These are phyloP conservation scores for Skeletonema tropicum DNA, from an alignment of 108 stramenopile genomes.

Conservation along the genomic window DNA sequence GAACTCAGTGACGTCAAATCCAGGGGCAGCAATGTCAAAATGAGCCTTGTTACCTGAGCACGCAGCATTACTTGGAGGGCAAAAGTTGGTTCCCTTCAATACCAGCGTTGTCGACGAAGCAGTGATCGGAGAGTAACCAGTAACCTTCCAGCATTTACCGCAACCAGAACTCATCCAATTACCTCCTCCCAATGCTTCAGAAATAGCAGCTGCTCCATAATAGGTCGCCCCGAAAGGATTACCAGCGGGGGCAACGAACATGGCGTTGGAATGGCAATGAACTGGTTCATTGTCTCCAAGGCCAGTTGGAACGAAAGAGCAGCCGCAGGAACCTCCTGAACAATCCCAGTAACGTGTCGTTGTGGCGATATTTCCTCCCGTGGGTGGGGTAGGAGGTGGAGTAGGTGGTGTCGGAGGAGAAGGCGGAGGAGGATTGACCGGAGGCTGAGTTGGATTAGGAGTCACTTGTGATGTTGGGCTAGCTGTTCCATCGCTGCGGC, in stretches of 20 bases:
- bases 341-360: conserved; percentile 57
- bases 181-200: conserved; percentile 40
- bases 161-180: conserved; percentile 49
- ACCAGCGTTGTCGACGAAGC: conserved; percentile 40
- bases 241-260: conserved; percentile 49
- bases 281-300: background rate
- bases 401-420: conserved; percentile 1
- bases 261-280: conserved; percentile 56
- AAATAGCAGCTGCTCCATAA: conserved; percentile 55
- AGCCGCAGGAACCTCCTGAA: conserved; percentile 42
- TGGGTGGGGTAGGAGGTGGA: conserved; percentile 19
- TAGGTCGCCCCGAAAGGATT: conserved; percentile 49
- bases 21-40: too few species aligned
- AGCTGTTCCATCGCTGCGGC: background rate
- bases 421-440: background rate
- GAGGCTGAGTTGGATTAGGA: conserved; percentile 5
- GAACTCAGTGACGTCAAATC: too few species aligned
- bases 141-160: conserved; percentile 58
- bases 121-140: conserved; percentile 14
- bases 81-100: conserved; percentile 51
- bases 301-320: conserved; percentile 28
- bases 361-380: too few species aligned
- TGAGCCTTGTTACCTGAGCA: conserved; percentile 27
- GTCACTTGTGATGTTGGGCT: conserved; percentile 7
- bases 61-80: conserved; percentile 39